Conservation (phyloP, 2,329 filamentous ascomycete genomes). For the Pseudonectria foliicola region DNA sequence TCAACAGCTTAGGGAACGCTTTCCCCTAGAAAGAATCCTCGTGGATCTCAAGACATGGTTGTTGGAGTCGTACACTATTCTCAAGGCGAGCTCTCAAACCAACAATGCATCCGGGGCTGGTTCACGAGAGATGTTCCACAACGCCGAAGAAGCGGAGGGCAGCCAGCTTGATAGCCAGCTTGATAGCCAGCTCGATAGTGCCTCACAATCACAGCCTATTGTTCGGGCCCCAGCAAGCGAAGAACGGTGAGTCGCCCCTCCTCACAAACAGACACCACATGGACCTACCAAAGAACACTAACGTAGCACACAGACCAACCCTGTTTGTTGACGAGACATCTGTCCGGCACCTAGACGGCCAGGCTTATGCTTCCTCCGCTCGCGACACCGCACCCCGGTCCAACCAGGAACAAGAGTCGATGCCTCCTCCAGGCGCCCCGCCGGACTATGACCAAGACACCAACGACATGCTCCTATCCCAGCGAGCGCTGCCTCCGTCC, state of each 20-base stretch:
- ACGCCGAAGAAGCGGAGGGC: conserved; percentile 6
- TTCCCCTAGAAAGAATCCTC: conserved; percentile 13
- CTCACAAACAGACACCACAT: too few relatives aligned
- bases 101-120: background rate
- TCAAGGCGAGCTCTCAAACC: conserved; percentile 1
- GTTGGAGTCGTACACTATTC: conserved; percentile 6
- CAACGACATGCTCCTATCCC: conserved; percentile 13
- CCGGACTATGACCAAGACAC: conserved; percentile 15
- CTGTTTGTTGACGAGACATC: conserved; percentile 15
- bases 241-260: conserved; percentile 14
- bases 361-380: background rate
- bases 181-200: conserved; percentile 4
- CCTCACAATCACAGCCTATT: conserved; percentile 21
- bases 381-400: conserved; percentile 9
- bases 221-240: conserved; percentile 11
- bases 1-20: conserved; percentile 10
- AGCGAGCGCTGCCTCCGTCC: conserved; percentile 8
- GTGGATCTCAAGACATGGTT: conserved; percentile 14
- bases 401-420: conserved; percentile 13
- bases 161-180: conserved; percentile 15
- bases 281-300: background rate
- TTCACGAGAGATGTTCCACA: background rate
- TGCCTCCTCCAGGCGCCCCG: conserved; percentile 9
- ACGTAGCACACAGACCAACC: conserved; percentile 10
- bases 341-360: conserved; percentile 11